Evolutionary conservation across 108 stramenopile genomes (phyloP).

Genomic region (Pseudonitzschia pungens): DNA sequence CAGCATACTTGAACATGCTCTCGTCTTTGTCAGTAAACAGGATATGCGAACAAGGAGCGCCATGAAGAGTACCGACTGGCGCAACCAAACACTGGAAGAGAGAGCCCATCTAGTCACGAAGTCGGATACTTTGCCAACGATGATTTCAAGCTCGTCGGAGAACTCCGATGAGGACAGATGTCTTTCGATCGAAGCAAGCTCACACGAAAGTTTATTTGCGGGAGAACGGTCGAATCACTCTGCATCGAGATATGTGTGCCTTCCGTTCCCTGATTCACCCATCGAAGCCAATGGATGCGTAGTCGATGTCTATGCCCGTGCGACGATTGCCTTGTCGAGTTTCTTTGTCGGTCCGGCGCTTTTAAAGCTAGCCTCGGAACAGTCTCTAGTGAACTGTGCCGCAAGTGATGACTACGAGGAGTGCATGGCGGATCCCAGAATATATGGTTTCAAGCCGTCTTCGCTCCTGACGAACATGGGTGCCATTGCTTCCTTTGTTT

Average conservation of each 20-base stretch:
- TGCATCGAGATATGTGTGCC: background rate
- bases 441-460: background rate
- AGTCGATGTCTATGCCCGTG: slow-evolving; percentile 44
- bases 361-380: slow-evolving; percentile 37
- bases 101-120: background rate
- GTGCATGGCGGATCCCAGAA: background rate
- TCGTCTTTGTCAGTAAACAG: no score
- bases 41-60: no score
- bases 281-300: slow-evolving; percentile 56
- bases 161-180: background rate
- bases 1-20: no score
- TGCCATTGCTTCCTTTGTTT: background rate
- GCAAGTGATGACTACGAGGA: background rate
- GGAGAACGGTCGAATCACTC: background rate
- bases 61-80: no score
- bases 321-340: slow-evolving; percentile 44
- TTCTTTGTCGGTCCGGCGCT: slow-evolving; percentile 62
- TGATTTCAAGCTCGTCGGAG: background rate
- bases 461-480: slow-evolving; percentile 12
- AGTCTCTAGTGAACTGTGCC: background rate
- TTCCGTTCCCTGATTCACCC: slow-evolving; percentile 29
- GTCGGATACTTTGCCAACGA: background rate
- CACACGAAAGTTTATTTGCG: background rate
- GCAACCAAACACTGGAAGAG: background rate
- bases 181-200: background rate